phyloP scores from a whole-genome alignment of 73 alveolate species.

The Paramecium sonneborni region DNA sequence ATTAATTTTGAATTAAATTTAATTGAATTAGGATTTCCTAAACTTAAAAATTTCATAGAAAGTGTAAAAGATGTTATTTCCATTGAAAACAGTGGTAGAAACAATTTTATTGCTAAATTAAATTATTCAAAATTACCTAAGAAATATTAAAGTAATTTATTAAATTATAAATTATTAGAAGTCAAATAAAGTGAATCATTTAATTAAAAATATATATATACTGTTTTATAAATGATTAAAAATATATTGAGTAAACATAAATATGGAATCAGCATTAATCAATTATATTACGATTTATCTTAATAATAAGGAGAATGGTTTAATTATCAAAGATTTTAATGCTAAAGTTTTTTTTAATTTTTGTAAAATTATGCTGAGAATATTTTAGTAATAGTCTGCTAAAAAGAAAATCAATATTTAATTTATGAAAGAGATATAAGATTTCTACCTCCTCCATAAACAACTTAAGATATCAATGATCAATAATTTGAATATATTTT shows the following conservation, averaged over 20 bases:
- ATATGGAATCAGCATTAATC: slow-evolving; percentile 32
- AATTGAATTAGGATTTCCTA: slow-evolving; percentile 49
- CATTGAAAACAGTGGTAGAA: slow-evolving; percentile 39
- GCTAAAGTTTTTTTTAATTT: slow-evolving; percentile 21
- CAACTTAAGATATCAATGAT: slow-evolving; percentile 7
- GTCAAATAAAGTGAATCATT: not conserved
- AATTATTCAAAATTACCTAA: not conserved
- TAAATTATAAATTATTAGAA: not conserved
- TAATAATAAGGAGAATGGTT: slow-evolving; percentile 23
- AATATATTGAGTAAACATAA: not conserved
- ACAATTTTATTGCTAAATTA: slow-evolving; percentile 35
- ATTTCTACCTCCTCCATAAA: slow-evolving; percentile 13
- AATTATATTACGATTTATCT: not conserved
- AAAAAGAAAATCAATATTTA: slow-evolving; percentile 19
- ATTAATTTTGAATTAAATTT: slow-evolving; percentile 11
- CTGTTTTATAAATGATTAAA: not conserved
- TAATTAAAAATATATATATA: not conserved
- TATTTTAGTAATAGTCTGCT: slow-evolving; percentile 4
- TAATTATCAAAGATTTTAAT: slow-evolving; percentile 32
- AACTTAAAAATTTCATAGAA: slow-evolving; percentile 32
- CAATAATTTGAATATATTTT: slow-evolving; percentile 19
- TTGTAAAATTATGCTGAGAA: slow-evolving; percentile 31
- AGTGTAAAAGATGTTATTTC: slow-evolving; percentile 35
- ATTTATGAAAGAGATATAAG: slow-evolving; percentile 37
- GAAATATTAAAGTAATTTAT: not conserved